These are phyloP conservation scores for Fagus sylvatica DNA, from an alignment of 306 rosid species.

Conservation along the genomic window DNA sequence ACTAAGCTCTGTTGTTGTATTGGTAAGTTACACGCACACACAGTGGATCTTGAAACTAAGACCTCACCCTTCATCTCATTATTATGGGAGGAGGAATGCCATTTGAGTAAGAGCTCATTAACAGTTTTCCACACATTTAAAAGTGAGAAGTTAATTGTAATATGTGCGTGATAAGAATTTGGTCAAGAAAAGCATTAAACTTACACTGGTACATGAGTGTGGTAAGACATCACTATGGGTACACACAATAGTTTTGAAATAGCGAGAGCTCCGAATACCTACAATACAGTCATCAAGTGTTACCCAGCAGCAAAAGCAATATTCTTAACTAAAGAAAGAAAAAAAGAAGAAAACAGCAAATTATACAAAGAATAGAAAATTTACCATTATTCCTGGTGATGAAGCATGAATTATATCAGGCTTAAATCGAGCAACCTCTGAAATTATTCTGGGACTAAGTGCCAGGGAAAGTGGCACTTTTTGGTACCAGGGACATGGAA, in stretches of 20 bases:
- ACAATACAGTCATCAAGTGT: conserved; percentile 27
- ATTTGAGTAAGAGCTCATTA: too few relatives aligned
- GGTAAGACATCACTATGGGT: conserved; percentile 98
- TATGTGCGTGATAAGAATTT: conserved; percentile 12
- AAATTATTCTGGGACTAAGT: conserved; percentile 96
- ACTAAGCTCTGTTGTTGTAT: too few relatives aligned
- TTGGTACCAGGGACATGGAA: conserved; percentile 90
- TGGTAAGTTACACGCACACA: too few relatives aligned
- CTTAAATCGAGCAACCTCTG: conserved; percentile 93
- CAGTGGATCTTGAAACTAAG: too few relatives aligned
- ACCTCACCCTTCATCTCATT: too few relatives aligned
- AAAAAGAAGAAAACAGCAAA: conserved; percentile 3
- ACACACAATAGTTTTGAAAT: conserved; percentile 82
- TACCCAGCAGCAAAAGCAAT: background rate
- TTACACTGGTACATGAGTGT: conserved; percentile 97
- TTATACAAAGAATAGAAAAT: conserved; percentile 18
- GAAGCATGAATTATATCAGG: conserved; percentile 99
- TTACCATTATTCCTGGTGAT: conserved; percentile 95
- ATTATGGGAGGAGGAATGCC: too few relatives aligned
- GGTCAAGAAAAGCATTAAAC: conserved; percentile 35
- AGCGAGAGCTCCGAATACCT: conserved; percentile 96
- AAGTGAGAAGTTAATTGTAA: background rate
- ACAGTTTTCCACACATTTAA: background rate
- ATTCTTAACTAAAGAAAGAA: background rate
- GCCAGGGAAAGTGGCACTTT: conserved; percentile 98